Conservation (phyloP, 208 protist genomes). For the Acanthamoeba culbertsoni region DNA sequence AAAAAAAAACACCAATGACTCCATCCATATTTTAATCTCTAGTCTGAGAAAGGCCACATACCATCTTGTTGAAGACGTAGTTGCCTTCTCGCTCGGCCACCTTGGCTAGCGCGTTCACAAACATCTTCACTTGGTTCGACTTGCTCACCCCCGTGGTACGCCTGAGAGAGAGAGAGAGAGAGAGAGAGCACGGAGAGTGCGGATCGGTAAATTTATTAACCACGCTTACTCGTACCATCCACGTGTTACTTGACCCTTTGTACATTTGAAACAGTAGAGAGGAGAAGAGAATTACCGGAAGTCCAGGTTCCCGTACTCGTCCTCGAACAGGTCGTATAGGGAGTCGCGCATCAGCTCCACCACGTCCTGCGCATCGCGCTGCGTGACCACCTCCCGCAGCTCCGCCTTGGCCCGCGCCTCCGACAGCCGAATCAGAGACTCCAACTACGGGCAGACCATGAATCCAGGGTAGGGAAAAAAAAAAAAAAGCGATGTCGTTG, state of each 20-base stretch:
- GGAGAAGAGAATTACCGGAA: conserved; percentile 63
- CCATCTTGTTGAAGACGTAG: not conserved
- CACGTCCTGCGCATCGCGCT: conserved; percentile 92
- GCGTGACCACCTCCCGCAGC: conserved; percentile 88
- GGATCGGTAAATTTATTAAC: too few species aligned
- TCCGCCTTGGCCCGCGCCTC: conserved; percentile 86
- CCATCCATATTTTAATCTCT: too few species aligned
- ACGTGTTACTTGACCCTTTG: too few species aligned
- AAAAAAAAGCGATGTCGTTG: not conserved
- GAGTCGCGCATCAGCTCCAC: conserved; percentile 89
- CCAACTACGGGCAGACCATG: conserved; percentile 85
- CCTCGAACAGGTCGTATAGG: conserved; percentile 75
- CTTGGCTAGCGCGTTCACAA: conserved; percentile 43
- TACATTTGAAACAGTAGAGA: not conserved
- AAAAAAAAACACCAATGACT: too few species aligned
- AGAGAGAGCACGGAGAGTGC: not conserved
- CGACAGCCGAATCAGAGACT: conserved; percentile 93
- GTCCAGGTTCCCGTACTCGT: conserved; percentile 79
- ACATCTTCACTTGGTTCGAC: conserved; percentile 56
- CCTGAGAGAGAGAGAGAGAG: not conserved
- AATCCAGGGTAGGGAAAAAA: not conserved
- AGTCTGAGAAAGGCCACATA: not conserved
- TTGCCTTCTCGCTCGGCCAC: not conserved
- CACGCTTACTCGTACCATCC: too few species aligned
- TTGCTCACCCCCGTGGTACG: conserved; percentile 68